Base-by-base conservation (phyloP, 805 yeast species). In the Metschnikowia rubicola region DNA sequence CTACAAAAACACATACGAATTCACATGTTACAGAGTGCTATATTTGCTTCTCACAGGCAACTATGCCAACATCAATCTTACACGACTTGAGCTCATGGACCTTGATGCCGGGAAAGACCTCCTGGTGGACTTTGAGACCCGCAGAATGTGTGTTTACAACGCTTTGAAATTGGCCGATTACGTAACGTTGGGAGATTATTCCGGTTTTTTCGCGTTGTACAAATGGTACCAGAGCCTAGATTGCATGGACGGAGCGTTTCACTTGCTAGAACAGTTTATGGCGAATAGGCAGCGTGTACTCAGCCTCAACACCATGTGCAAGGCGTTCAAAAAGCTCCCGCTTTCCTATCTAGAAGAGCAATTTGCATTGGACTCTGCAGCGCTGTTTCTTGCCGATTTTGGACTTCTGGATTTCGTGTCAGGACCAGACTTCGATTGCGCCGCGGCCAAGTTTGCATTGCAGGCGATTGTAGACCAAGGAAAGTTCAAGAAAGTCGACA, bases 11-110 rank as follows among this genome's bases (percentile, higher is more conserved):
- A 51, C 59, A 1, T 55, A 49, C 38, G 97, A 91, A 60, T 88
- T 88, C 58, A 65, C 81, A 35, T 75, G 88, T 39, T 91, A 88
- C 64, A 73, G 89, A 45, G 73, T 89, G 10, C 71, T 90, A 3
- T 91, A 91, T 63, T 77, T 82, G 67, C 67, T 89, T 39, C 76
- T 89, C 55, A 90, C 96, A 10, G 80, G 78, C 41, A 88, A 88
- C 63, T 66, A 67, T 51, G 66, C 76, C 39, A 86, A 84, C 50
- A 70, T 82, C 35, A 72, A 72, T 56, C 76, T 74, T 40, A 57
- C 81, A 34, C 37, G 40, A 19, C 40, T 51, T 11, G 56, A 50
- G 41, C 41, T 53, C 12, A 31, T 47, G 32, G 48, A 41, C 2
- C 30, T 21, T 2, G 56, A 53, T 13, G 11, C 40, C 3, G 37